These are phyloP conservation scores for Solanum ahanhuiri DNA, from an alignment of 257 asterid genomes.

Conservation along the genomic window DNA sequence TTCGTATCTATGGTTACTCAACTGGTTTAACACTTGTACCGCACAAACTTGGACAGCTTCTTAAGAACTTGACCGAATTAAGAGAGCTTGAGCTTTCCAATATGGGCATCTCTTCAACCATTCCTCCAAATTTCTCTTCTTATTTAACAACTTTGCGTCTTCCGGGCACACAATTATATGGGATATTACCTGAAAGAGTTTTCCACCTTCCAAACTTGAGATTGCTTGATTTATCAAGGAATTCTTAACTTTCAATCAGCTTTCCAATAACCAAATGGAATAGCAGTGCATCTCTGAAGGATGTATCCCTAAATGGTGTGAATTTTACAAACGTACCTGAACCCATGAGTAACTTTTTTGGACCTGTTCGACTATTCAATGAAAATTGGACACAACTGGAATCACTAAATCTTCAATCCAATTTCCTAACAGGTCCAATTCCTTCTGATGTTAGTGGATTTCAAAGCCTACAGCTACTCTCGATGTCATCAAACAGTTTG, in stretches of 20 bases:
- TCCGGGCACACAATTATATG: not conserved
- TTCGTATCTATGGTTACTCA: not conserved
- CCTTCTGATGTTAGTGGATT: not conserved
- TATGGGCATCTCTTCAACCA: not conserved
- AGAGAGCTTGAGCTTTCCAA: not conserved
- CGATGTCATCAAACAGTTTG: not conserved
- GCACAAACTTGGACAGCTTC: not conserved
- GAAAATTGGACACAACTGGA: not conserved
- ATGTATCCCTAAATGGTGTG: not conserved
- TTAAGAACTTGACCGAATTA: constrained; percentile 10
- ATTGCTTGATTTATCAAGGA: not conserved
- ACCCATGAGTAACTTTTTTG: not conserved
- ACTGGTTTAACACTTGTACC: not conserved
- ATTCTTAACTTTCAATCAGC: not conserved
- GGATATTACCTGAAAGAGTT: constrained; percentile 1
- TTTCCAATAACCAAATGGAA: constrained; percentile 10
- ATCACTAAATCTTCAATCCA: not conserved
- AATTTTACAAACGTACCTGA: constrained; percentile 3
- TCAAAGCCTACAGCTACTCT: not conserved
- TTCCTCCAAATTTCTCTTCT: constrained; percentile 13
- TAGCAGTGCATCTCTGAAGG: not conserved
- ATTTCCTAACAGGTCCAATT: not conserved
- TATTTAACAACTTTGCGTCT: constrained; percentile 3
- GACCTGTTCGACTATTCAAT: not conserved
- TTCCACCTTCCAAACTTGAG: constrained; percentile 9